phyloP scores from a whole-genome alignment of 768 basidiomycete species.

The Boletus speciosus region DNA sequence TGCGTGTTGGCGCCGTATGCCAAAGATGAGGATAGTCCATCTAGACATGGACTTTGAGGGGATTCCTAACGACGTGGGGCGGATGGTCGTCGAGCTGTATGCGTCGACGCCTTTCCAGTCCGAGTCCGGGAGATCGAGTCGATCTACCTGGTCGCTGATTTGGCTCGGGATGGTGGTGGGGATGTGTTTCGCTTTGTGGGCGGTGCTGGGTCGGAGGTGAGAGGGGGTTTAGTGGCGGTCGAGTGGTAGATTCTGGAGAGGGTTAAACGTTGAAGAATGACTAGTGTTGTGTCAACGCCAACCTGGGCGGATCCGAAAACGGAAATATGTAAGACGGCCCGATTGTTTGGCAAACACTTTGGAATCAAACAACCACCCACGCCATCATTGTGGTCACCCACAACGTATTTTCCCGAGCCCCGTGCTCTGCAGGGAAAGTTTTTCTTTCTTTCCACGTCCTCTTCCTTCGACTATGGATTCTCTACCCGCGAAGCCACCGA shows the following conservation, averaged over 20 bases:
- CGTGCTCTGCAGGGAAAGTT: neutral
- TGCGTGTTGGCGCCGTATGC: slow-evolving; percentile 29
- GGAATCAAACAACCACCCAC: slow-evolving; percentile 25
- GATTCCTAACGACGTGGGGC: slow-evolving; percentile 17
- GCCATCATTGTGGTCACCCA: neutral
- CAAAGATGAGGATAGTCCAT: slow-evolving; percentile 34
- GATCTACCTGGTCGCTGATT: slow-evolving; percentile 4
- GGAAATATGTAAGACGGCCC: neutral
- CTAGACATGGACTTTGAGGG: slow-evolving; percentile 37
- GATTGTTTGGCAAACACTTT: slow-evolving; percentile 22
- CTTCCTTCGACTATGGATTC: slow-evolving; percentile 14
- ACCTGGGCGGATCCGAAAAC: neutral
- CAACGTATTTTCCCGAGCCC: neutral
- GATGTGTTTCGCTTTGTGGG: slow-evolving; percentile 16
- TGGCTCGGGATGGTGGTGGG: neutral
- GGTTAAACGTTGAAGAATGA: no score
- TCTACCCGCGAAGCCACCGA: slow-evolving; percentile 17
- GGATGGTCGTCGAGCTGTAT: slow-evolving; percentile 10
- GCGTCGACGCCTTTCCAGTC: neutral
- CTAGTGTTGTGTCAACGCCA: no score
- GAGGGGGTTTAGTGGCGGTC: neutral
- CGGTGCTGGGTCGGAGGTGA: neutral
- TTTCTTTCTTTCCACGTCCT: neutral
- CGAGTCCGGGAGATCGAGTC: no score
- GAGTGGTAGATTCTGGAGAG: slow-evolving; percentile 2